Percentiles rank a stretch among this genome's conserved stretches.
Conservation (phyloP, 768 basidiomycete species). For the Tulasnella sp. region DNA sequence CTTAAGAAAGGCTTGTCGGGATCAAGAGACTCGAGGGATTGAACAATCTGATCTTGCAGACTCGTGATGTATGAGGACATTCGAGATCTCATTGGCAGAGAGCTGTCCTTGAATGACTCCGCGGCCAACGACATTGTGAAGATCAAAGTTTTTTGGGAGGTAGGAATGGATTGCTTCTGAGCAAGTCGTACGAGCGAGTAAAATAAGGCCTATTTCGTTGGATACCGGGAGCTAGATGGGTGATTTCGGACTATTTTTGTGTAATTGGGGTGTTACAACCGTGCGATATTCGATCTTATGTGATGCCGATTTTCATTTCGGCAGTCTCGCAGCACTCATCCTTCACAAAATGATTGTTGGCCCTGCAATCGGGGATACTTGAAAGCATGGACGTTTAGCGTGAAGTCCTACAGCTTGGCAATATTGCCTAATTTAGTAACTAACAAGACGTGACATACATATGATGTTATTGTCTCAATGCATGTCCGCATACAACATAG, state of each 20-base stretch:
- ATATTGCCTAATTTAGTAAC: too few species aligned
- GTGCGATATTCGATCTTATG: background rate
- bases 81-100: constrained; percentile 50
- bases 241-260: background rate
- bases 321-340: background rate
- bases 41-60: constrained; percentile 71
- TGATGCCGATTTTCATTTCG: background rate
- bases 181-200: background rate
- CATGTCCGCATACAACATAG: too few species aligned
- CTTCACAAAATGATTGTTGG: too few species aligned
- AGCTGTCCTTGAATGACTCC: background rate
- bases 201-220: background rate
- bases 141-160: background rate
- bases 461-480: too few species aligned
- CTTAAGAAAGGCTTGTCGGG: constrained; percentile 60
- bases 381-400: background rate
- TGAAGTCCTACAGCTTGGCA: background rate
- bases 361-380: too few species aligned
- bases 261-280: background rate
- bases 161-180: background rate
- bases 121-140: background rate
- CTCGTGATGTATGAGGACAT: constrained; percentile 61
- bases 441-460: too few species aligned
- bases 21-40: constrained; percentile 66
- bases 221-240: background rate